Conservation (phyloP, 306 rosid species). For the Gastrolobium villosum region DNA sequence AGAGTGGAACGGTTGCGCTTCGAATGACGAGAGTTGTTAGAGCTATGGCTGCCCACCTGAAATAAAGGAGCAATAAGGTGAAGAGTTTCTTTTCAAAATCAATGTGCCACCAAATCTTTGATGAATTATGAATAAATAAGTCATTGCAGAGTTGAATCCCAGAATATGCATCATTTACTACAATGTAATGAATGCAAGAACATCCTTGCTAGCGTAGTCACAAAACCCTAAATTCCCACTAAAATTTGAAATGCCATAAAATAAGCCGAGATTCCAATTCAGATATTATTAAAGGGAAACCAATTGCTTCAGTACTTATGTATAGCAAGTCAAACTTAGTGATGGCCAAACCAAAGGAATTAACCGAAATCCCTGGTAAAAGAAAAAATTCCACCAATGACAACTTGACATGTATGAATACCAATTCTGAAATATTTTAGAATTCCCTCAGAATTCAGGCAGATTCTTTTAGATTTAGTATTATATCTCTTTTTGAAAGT, state of each 20-base stretch:
- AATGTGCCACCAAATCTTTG: constrained; percentile 37
- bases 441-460: not conserved
- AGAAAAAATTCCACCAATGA: not conserved
- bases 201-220: constrained; percentile 25
- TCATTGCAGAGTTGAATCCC: constrained; percentile 24
- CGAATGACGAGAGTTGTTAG: constrained; percentile 80
- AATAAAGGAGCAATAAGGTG: constrained; percentile 38
- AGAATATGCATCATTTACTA: constrained; percentile 11
- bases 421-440: constrained; percentile 32
- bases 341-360: not conserved
- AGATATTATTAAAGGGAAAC: constrained; percentile 29
- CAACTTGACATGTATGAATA: constrained; percentile 14
- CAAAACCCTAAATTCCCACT: constrained; percentile 20
- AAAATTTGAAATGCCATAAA: constrained; percentile 32
- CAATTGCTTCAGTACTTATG: constrained; percentile 8
- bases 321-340: constrained; percentile 12
- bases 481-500: not conserved
- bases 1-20: constrained; percentile 68
- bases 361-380: constrained; percentile 4
- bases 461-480: not conserved
- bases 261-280: constrained; percentile 25
- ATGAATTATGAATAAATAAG: not conserved
- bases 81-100: constrained; percentile 31
- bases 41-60: constrained; percentile 92
- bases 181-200: constrained; percentile 32